Percentiles rank a stretch among this genome's conserved stretches.
Evolutionary conservation across 352 stramenopile species (phyloP).

Genomic region (Phytophthora foliorum): DNA sequence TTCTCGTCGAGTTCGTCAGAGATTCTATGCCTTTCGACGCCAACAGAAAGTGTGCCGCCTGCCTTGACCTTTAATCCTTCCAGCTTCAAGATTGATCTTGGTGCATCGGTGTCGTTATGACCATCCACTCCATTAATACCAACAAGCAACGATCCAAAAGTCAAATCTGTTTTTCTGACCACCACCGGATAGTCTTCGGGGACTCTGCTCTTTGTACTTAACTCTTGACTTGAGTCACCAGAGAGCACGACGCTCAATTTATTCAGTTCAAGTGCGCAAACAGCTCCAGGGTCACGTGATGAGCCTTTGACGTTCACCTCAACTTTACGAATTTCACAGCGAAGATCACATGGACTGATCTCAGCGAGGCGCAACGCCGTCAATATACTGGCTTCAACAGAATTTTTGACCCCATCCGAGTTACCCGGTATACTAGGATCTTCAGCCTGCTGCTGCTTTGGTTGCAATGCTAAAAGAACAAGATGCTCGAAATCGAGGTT

Average conservation of each 20-base stretch:
- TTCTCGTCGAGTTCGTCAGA: conserved; percentile 11
- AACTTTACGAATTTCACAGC: conserved; percentile 16
- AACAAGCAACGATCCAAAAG: conserved; percentile 13
- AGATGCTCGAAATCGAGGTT: conserved; percentile 30
- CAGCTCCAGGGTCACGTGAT: not conserved
- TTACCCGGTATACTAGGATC: not conserved
- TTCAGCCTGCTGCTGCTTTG: conserved; percentile 12
- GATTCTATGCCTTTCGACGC: not conserved
- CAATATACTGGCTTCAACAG: not conserved
- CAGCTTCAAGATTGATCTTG: conserved; percentile 23
- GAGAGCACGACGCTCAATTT: conserved; percentile 13
- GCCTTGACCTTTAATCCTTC: conserved; percentile 31
- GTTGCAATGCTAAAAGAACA: conserved; percentile 8
- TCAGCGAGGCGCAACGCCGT: conserved; percentile 27
- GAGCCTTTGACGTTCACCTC: conserved; percentile 29
- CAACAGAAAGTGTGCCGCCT: conserved; percentile 17
- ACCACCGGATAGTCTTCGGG: conserved; percentile 21
- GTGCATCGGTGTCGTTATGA: not conserved
- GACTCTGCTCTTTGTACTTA: not conserved
- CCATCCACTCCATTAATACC: conserved; percentile 5
- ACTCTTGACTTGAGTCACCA: conserved; percentile 11
- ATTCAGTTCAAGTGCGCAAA: conserved; percentile 25
- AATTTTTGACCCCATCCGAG: not conserved
- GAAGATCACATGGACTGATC: conserved; percentile 20
- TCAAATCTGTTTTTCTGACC: conserved; percentile 16